Conservation (phyloP, 2,329 filamentous ascomycete species). For the Penicillium sp. region DNA sequence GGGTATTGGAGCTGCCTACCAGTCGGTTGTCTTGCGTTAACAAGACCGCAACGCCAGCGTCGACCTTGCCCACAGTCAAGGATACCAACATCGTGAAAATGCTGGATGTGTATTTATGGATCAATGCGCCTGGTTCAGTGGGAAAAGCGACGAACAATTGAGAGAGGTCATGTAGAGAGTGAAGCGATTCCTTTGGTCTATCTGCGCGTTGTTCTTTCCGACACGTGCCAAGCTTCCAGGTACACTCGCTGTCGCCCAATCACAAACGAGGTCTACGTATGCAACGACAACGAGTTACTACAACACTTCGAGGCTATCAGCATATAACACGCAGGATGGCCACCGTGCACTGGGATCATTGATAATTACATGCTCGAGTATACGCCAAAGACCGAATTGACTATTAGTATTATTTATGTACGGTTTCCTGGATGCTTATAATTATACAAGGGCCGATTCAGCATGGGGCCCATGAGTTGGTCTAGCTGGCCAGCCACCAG, state of each 20-base stretch:
- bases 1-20: conserved; percentile 53
- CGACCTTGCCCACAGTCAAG: conserved; percentile 97
- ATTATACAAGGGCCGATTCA: background rate
- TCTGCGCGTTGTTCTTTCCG: background rate
- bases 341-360: background rate
- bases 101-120: background rate
- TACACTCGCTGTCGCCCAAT: background rate
- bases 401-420: background rate
- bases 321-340: background rate
- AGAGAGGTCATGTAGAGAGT: too few species aligned
- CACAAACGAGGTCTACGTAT: background rate
- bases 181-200: background rate
- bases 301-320: too few species aligned
- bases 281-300: background rate
- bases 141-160: background rate
- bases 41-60: conserved; percentile 95
- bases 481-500: background rate
- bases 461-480: conserved; percentile 1
- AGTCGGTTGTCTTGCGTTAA: conserved; percentile 95
- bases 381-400: background rate
- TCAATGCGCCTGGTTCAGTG: background rate
- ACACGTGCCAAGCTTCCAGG: conserved; percentile 7
- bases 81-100: conserved; percentile 77
- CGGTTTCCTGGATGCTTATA: background rate
- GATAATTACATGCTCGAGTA: background rate